These are phyloP conservation scores for Citropsis articulata DNA, from an alignment of 345 rosid genomes.

Conservation along the genomic window DNA sequence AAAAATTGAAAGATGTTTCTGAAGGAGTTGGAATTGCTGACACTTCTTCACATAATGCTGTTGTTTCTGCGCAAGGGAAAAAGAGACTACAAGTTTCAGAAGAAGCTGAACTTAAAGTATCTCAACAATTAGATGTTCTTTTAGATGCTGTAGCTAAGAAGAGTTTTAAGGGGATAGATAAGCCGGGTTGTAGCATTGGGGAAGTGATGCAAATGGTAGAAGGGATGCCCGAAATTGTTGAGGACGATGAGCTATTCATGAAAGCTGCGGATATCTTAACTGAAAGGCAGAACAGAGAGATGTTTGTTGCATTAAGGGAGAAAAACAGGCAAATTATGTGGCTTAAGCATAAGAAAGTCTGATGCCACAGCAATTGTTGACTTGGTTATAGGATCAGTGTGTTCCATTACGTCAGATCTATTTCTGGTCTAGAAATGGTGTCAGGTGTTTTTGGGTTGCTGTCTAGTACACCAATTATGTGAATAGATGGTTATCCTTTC, in stretches of 20 bases:
- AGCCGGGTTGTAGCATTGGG: conserved; percentile 1
- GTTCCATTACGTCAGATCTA: not conserved
- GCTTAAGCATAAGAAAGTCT: conserved; percentile 5
- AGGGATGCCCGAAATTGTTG: conserved; percentile 1
- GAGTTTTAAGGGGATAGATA: not conserved
- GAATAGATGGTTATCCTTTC: not conserved
- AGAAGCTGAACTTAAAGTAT: not conserved
- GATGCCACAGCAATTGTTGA: not conserved
- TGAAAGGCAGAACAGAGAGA: conserved; percentile 3
- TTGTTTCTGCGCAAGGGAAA: not conserved
- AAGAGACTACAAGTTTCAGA: not conserved
- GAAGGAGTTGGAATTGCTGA: not conserved
- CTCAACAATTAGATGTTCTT: not conserved
- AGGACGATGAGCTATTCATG: not conserved
- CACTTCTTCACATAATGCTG: not conserved
- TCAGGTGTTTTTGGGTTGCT: not conserved
- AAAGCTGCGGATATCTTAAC: conserved; percentile 12
- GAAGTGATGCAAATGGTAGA: conserved; percentile 8
- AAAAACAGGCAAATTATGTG: conserved; percentile 1
- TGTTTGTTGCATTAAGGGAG: not conserved
- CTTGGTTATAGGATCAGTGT: not conserved
- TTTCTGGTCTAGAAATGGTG: not conserved
- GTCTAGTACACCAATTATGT: not conserved
- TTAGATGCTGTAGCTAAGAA: not conserved
- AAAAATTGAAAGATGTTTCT: not conserved